phyloP scores from a whole-genome alignment of 352 stramenopile species.

The Pythium oligandrum region DNA sequence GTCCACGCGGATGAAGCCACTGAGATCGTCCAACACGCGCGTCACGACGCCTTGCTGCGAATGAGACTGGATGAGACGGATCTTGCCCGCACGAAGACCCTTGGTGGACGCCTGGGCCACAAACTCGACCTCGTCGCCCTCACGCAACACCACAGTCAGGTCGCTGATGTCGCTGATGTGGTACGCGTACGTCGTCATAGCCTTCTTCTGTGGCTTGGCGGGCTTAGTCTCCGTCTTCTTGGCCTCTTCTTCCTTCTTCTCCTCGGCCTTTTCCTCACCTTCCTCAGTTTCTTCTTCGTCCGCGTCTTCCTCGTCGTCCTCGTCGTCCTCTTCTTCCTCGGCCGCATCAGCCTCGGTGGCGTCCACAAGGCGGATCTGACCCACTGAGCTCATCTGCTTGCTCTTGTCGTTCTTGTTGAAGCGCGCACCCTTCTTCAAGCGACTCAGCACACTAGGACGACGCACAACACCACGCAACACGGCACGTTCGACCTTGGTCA shows the following conservation, averaged over 20 bases:
- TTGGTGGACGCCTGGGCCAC: conserved; percentile 38
- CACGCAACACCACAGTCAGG: conserved; percentile 44
- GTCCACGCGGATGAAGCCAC: conserved; percentile 49
- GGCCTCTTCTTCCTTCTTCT: conserved; percentile 10
- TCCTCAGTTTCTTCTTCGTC: conserved; percentile 21
- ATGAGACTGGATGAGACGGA: conserved; percentile 48
- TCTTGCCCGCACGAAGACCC: conserved; percentile 42
- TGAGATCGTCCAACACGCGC: conserved; percentile 34
- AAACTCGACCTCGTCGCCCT: conserved; percentile 74
- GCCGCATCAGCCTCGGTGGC: conserved; percentile 4
- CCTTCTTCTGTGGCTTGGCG: conserved; percentile 18
- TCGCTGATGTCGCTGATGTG: conserved; percentile 68
- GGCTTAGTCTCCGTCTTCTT: conserved; percentile 6
- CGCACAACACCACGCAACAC: conserved; percentile 46
- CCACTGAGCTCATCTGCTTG: conserved; percentile 47
- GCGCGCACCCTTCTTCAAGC: conserved; percentile 27
- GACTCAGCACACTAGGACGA: conserved; percentile 55
- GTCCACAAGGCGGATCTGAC: conserved; percentile 39
- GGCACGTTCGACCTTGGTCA: conserved; percentile 38
- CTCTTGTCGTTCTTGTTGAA: conserved; percentile 30
- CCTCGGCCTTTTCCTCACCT: conserved; percentile 17
- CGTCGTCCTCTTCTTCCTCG: conserved; percentile 9
- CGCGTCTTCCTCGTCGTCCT: conserved; percentile 18
- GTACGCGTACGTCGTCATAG: conserved; percentile 38
- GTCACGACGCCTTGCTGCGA: conserved; percentile 58